phyloP scores from a whole-genome alignment of 495 filamentous ascomycete species.

The Ramalina peruviana region DNA sequence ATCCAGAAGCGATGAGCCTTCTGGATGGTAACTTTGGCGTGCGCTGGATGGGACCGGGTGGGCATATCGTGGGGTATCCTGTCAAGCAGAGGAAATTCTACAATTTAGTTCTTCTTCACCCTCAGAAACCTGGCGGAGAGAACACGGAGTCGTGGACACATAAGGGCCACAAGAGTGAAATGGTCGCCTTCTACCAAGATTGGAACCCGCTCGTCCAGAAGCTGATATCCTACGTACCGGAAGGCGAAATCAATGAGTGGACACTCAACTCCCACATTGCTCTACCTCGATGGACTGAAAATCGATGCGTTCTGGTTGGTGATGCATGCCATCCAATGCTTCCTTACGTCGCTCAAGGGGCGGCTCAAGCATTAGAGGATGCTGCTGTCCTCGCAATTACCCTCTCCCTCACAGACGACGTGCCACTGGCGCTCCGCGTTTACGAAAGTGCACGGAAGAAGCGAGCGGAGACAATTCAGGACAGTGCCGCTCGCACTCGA shows the following conservation, averaged over 20 bases:
- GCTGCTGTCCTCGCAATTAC: conserved; percentile 56
- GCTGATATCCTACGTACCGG: conserved; percentile 65
- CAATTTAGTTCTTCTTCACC: conserved; percentile 65
- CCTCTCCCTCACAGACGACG: conserved; percentile 41
- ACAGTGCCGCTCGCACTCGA: conserved; percentile 53
- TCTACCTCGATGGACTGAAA: conserved; percentile 56
- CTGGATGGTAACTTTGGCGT: conserved; percentile 53
- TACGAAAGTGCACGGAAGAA: conserved; percentile 64
- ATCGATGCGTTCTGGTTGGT: conserved; percentile 53
- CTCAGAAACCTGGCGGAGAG: conserved; percentile 61
- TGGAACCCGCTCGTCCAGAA: conserved; percentile 60
- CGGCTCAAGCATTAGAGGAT: conserved; percentile 76
- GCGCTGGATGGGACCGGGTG: conserved; percentile 63
- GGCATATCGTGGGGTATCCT: conserved; percentile 76
- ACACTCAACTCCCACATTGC: conserved; percentile 57
- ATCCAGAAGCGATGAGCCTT: conserved; percentile 53
- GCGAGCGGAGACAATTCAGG: conserved; percentile 53
- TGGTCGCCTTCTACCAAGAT: conserved; percentile 52
- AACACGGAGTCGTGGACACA: conserved; percentile 68
- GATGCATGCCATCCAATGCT: conserved; percentile 73
- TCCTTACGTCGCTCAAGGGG: conserved; percentile 66
- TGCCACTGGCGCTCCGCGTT: conserved; percentile 44
- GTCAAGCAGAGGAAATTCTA: conserved; percentile 63
- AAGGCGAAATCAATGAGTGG: conserved; percentile 73
- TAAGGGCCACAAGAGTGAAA: conserved; percentile 49